Evolutionary conservation across 1,284 basidiomycete genomes (phyloP).

Genomic region (Schizophyllum commune): DNA sequence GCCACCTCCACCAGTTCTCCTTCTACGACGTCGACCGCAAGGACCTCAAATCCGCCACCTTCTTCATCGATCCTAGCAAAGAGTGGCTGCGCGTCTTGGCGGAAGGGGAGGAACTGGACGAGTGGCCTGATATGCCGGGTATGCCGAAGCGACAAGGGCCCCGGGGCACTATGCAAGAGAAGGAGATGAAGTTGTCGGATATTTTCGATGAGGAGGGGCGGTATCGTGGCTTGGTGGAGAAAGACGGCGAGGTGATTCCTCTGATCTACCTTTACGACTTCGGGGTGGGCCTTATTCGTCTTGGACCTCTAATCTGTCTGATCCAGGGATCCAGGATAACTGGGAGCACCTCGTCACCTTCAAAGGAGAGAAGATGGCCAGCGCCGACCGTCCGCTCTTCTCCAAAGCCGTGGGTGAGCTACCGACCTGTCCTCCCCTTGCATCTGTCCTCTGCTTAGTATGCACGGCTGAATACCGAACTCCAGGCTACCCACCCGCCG

Average conservation of each 20-base stretch:
- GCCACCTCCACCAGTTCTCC: slow-evolving; percentile 10
- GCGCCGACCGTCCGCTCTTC: not conserved
- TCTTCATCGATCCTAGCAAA: not conserved
- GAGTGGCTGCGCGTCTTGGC: not conserved
- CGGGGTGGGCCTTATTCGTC: slow-evolving; percentile 6
- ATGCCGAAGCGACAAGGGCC: too few relatives aligned
- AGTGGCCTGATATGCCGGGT: not conserved
- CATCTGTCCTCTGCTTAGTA: not conserved
- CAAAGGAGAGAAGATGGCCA: slow-evolving; percentile 7
- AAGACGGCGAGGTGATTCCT: not conserved
- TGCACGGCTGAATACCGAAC: not conserved
- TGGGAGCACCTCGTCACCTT: slow-evolving; percentile 11
- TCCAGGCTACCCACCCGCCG: slow-evolving; percentile 9
- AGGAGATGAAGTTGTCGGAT: not conserved
- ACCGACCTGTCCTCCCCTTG: too few relatives aligned
- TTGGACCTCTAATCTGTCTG: not conserved
- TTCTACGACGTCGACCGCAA: slow-evolving; percentile 1
- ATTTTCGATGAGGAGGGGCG: slow-evolving; percentile 1
- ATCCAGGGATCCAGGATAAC: slow-evolving; percentile 3
- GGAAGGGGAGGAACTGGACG: too few relatives aligned
- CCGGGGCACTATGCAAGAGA: not conserved
- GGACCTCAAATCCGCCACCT: not conserved
- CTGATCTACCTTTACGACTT: slow-evolving; percentile 11
- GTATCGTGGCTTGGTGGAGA: not conserved
- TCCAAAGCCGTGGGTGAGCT: not conserved